phyloP scores from a whole-genome alignment of 139 green algal species.

The Auxenochlorella pyrenoidosa region DNA sequence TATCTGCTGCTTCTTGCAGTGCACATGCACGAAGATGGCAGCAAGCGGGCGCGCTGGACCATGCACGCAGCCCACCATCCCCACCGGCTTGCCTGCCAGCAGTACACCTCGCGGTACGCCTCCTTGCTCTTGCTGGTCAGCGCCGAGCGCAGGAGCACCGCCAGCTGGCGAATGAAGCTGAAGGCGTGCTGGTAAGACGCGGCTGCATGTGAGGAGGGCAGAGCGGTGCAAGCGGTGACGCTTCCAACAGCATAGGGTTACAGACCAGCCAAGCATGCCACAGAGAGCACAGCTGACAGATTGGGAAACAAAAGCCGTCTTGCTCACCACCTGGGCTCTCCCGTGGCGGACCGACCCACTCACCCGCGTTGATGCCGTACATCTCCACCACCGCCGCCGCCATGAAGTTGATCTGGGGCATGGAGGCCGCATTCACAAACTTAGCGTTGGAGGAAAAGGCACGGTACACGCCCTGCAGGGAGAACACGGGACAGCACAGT shows the following conservation, averaged over 20 bases:
- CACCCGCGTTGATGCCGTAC: slow-evolving; percentile 71
- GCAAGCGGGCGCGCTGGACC: too few relatives aligned
- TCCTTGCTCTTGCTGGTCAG: slow-evolving; percentile 88
- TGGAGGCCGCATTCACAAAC: slow-evolving; percentile 83
- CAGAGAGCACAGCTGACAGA: too few relatives aligned
- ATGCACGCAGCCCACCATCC: too few relatives aligned
- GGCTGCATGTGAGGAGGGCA: neutral
- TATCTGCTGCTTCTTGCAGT: too few relatives aligned
- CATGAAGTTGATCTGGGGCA: slow-evolving; percentile 91
- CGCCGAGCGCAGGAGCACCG: slow-evolving; percentile 82
- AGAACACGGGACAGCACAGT: neutral
- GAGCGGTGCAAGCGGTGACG: neutral
- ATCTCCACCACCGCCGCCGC: slow-evolving; percentile 86
- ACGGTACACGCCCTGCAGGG: slow-evolving; percentile 76
- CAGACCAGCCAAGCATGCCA: neutral
- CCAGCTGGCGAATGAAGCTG: slow-evolving; percentile 87
- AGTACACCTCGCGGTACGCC: slow-evolving; percentile 88
- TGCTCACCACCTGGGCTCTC: too few relatives aligned
- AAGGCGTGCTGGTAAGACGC: slow-evolving; percentile 85
- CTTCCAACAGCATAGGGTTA: neutral
- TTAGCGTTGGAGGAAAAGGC: slow-evolving; percentile 85
- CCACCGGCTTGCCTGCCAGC: slow-evolving; percentile 72
- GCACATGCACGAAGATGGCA: neutral
- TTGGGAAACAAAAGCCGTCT: too few relatives aligned
- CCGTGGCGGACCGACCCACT: too few relatives aligned